phyloP scores from a whole-genome alignment of 2,329 filamentous ascomycete genomes.

The Stagonosporopsis rhizophila region DNA sequence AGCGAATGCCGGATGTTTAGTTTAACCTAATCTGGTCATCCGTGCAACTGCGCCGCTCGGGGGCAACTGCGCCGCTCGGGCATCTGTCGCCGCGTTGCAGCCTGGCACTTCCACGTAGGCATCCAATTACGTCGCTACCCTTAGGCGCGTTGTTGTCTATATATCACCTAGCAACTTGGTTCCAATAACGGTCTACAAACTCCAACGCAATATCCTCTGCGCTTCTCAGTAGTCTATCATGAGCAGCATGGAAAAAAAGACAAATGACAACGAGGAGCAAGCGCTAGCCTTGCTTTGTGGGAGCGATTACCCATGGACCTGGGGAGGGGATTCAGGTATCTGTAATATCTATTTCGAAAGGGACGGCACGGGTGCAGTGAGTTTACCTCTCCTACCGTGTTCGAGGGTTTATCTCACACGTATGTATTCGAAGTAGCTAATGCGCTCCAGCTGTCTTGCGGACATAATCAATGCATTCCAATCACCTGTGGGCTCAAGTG shows the following conservation, averaged over 20 bases:
- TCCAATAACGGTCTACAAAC: not conserved
- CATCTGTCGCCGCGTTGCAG: not conserved
- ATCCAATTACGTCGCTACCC: not conserved
- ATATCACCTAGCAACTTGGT: not conserved
- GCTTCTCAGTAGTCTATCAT: not conserved
- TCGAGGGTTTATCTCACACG: not conserved
- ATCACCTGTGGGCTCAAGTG: slow-evolving; percentile 6
- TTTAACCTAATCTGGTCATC: no score
- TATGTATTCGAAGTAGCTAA: not conserved
- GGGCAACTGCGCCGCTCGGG: no score
- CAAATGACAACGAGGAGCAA: slow-evolving; percentile 1
- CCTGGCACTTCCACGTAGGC: not conserved
- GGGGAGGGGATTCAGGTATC: slow-evolving; percentile 5
- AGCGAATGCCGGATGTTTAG: no score
- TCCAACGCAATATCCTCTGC: not conserved
- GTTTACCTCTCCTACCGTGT: not conserved
- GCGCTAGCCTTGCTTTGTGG: slow-evolving; percentile 11
- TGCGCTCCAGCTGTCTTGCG: not conserved
- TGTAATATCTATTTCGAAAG: slow-evolving; percentile 9
- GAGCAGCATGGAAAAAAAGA: not conserved
- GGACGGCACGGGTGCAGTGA: slow-evolving; percentile 10
- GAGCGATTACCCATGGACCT: slow-evolving; percentile 8
- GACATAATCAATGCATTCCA: slow-evolving; percentile 5
- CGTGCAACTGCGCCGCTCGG: no score
- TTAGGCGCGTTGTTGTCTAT: not conserved